Evolutionary conservation across 2,329 filamentous ascomycete species (phyloP).

Genomic region (Fusarium drepaniforme): DNA sequence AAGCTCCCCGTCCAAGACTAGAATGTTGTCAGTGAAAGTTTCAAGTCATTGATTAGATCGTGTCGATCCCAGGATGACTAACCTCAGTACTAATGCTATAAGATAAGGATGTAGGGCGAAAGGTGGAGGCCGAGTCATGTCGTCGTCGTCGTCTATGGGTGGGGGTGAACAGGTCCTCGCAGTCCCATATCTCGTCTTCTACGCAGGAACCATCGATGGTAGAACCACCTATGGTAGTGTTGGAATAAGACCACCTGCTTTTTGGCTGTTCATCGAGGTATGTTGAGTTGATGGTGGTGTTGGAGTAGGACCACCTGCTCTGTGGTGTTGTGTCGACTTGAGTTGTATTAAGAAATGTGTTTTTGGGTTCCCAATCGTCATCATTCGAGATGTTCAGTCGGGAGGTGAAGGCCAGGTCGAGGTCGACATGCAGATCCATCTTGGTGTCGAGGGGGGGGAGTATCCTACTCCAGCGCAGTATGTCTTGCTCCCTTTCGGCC

Average conservation of each 20-base stretch:
- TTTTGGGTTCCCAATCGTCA: background rate
- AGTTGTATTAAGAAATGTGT: background rate
- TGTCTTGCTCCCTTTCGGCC: background rate
- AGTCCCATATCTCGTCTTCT: background rate
- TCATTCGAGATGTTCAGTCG: background rate
- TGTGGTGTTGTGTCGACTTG: background rate
- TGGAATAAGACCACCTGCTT: background rate
- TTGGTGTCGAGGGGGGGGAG: background rate
- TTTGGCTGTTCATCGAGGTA: background rate
- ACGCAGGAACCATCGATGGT: background rate
- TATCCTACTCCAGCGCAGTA: background rate
- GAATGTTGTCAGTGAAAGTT: background rate
- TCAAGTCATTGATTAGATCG: background rate
- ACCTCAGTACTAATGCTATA: background rate
- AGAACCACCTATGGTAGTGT: background rate
- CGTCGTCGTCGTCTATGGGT: background rate
- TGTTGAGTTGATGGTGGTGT: background rate
- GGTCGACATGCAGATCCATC: background rate
- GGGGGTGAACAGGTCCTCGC: background rate
- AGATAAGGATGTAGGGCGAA: background rate
- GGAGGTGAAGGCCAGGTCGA: background rate
- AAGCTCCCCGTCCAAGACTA: background rate
- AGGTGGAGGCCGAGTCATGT: background rate
- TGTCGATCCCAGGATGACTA: background rate
- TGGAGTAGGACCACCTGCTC: background rate